A percentile compares a stretch with the other conserved stretches of the same genome.
phyloP scores from a whole-genome alignment of 192 early-diverging fungal genomes.

The Backusella parvicylindrica region DNA sequence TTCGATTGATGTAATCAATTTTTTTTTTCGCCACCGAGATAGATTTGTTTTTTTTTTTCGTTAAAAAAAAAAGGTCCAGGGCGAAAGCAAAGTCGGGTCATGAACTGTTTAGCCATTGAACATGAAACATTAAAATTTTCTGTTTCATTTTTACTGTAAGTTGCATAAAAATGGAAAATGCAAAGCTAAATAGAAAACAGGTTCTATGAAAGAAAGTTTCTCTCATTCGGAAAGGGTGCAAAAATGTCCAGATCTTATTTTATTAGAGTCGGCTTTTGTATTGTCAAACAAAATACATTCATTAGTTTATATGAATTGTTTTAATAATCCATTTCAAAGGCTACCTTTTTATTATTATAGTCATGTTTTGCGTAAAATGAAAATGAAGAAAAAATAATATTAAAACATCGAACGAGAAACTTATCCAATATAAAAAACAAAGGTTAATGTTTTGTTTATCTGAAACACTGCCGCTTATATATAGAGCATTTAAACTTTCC shows the following conservation, averaged over 20 bases:
- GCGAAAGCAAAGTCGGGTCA: background rate
- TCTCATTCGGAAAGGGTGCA: background rate
- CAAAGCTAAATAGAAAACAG: background rate
- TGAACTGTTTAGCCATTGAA: background rate
- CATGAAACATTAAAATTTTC: background rate
- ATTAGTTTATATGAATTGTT: background rate
- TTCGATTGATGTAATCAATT: background rate
- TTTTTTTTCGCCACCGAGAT: background rate
- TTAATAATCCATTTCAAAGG: background rate
- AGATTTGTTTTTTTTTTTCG: background rate
- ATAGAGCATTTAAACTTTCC: background rate
- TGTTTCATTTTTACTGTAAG: background rate
- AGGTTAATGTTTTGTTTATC: background rate
- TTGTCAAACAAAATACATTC: background rate
- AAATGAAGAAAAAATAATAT: background rate
- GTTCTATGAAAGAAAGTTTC: background rate
- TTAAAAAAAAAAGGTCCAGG: background rate
- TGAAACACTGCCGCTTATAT: background rate
- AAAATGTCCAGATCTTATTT: background rate
- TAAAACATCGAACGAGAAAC: constrained; percentile 7
- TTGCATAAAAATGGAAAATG: background rate
- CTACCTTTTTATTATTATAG: background rate
- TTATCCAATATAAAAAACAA: constrained; percentile 4
- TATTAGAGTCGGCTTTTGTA: background rate
- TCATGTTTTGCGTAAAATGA: background rate